Evolutionary conservation across 1,284 basidiomycete species (phyloP).

Genomic region (Ustilago cynodontis): DNA sequence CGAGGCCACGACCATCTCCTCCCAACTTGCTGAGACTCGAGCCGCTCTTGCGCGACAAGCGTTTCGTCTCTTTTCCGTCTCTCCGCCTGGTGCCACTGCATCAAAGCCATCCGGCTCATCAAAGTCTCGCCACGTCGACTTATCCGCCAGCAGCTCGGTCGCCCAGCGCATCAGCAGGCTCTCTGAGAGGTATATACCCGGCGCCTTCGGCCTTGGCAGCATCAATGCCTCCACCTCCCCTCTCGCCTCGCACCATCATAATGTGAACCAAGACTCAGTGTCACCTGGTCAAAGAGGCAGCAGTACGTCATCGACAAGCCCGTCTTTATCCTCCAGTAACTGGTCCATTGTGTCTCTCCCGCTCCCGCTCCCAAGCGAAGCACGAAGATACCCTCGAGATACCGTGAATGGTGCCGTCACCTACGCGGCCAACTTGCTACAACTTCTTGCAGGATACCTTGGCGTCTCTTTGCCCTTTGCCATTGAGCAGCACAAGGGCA

Average conservation of each 20-base stretch:
- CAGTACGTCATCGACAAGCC: background rate
- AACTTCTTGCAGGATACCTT: slow-evolving; percentile 51
- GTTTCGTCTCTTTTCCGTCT: slow-evolving; percentile 38
- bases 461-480: slow-evolving; percentile 57
- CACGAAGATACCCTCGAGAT: slow-evolving; percentile 52
- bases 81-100: slow-evolving; percentile 17
- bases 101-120: background rate
- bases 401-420: slow-evolving; percentile 56
- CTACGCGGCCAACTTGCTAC: slow-evolving; percentile 48
- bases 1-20: slow-evolving; percentile 16
- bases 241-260: background rate
- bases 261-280: slow-evolving; percentile 1
- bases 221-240: slow-evolving; percentile 12
- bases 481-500: slow-evolving; percentile 44
- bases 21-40: slow-evolving; percentile 29
- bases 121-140: slow-evolving; percentile 16
- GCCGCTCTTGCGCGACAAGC: slow-evolving; percentile 48
- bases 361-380: slow-evolving; percentile 51
- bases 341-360: slow-evolving; percentile 55
- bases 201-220: slow-evolving; percentile 40
- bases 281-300: background rate
- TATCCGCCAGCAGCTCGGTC: slow-evolving; percentile 37
- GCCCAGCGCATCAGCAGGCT: slow-evolving; percentile 43
- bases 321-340: slow-evolving; percentile 15
- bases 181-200: slow-evolving; percentile 54